Evolutionary conservation across 805 yeast species (phyloP).

Genomic region (Maudiozyma bulderi): DNA sequence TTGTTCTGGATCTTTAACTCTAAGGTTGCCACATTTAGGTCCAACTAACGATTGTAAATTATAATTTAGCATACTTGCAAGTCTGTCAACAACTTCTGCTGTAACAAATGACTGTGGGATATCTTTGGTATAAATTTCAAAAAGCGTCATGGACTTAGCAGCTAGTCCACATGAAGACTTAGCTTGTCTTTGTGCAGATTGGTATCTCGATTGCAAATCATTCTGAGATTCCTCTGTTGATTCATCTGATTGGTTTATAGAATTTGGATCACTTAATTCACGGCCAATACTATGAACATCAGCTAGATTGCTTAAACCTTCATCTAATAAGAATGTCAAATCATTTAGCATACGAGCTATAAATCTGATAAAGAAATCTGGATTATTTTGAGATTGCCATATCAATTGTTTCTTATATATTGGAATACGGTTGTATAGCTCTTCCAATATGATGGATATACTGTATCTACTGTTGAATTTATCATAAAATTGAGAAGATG

Average conservation of each 20-base stretch:
- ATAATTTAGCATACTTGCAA: conserved; percentile 93
- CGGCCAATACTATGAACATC: conserved; percentile 66
- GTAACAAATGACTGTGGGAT: conserved; percentile 80
- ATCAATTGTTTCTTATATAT: conserved; percentile 60
- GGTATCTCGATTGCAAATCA: conserved; percentile 43
- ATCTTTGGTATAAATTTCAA: conserved; percentile 73
- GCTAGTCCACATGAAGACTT: conserved; percentile 74
- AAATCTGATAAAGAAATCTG: conserved; percentile 81
- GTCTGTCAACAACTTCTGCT: conserved; percentile 83
- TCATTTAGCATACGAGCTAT: conserved; percentile 94
- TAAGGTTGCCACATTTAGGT: conserved; percentile 81
- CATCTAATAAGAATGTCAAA: conserved; percentile 84
- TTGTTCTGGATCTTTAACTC: conserved; percentile 73
- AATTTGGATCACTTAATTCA: conserved; percentile 1
- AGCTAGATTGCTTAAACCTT: conserved; percentile 69
- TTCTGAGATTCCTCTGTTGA: conserved; percentile 43
- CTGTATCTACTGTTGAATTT: conserved; percentile 86
- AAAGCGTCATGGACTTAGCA: conserved; percentile 69
- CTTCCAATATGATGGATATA: conserved; percentile 73
- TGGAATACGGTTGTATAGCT: conserved; percentile 63
- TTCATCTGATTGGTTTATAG: background rate
- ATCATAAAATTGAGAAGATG: conserved; percentile 90
- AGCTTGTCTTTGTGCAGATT: conserved; percentile 64
- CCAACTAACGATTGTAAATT: conserved; percentile 90
- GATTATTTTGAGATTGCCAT: conserved; percentile 54